Evolutionary conservation across 306 rosid genomes (phyloP).

Genomic region (Prunus mume): DNA sequence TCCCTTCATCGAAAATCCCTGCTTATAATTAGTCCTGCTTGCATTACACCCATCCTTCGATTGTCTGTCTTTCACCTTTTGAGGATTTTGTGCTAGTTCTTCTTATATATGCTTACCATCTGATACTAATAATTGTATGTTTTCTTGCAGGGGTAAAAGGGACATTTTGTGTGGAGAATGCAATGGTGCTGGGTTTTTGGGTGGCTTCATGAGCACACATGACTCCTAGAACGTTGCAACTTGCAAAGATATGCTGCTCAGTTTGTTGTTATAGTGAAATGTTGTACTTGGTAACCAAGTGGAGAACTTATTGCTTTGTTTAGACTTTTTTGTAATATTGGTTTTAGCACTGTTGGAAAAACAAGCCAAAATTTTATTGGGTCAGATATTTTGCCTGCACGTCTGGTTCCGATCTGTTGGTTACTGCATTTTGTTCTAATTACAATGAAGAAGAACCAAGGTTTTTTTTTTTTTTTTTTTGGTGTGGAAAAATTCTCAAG

Average conservation of each 20-base stretch:
- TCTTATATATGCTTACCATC: conserved; percentile 4
- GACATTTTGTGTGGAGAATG: conserved; percentile 83
- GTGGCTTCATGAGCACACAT: conserved; percentile 87
- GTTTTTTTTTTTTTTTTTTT: too few relatives aligned
- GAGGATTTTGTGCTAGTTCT: background rate
- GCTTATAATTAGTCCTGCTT: background rate
- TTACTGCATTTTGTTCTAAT: background rate
- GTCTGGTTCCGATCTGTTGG: background rate
- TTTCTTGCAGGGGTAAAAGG: conserved; percentile 75
- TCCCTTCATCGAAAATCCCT: background rate
- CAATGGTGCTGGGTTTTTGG: conserved; percentile 93
- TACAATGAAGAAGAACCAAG: background rate
- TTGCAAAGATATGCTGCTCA: background rate
- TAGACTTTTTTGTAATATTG: background rate
- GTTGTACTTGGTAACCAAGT: background rate
- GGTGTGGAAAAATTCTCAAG: too few relatives aligned
- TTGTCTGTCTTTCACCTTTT: background rate
- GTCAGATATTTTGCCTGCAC: background rate
- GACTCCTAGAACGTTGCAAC: conserved; percentile 45
- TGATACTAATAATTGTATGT: background rate
- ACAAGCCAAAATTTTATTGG: background rate
- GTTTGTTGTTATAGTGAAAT: background rate
- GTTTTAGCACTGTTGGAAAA: background rate
- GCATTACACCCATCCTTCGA: background rate
- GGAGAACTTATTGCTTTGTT: background rate